These are phyloP conservation scores for Hyphopichia khmerensis DNA, from an alignment of 1,139 yeast genomes.

Conservation along the genomic window DNA sequence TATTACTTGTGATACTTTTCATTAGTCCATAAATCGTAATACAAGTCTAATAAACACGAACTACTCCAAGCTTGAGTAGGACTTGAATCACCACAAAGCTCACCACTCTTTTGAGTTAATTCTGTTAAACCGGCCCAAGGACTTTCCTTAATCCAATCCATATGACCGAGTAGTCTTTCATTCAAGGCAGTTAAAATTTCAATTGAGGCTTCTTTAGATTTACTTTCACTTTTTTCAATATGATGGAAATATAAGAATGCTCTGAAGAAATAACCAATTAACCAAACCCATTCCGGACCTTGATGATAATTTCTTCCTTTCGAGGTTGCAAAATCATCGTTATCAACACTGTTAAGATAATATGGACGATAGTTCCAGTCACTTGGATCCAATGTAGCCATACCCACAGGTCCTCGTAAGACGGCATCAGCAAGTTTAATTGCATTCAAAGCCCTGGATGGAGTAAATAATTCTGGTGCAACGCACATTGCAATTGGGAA, in stretches of 20 bases:
- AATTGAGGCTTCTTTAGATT: constrained; percentile 17
- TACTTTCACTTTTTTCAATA: constrained; percentile 21
- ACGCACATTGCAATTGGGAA: constrained; percentile 89
- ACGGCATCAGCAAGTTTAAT: constrained; percentile 67
- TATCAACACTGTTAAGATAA: constrained; percentile 78
- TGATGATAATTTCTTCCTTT: constrained; percentile 97
- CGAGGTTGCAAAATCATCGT: constrained; percentile 84
- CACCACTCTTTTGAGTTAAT: constrained; percentile 86
- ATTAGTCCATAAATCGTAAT: constrained; percentile 55
- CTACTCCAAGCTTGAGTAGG: constrained; percentile 98
- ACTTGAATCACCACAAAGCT: constrained; percentile 76
- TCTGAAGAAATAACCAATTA: constrained; percentile 79
- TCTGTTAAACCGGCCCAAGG: constrained; percentile 96
- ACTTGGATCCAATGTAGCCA: constrained; percentile 88
- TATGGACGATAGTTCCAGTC: constrained; percentile 91
- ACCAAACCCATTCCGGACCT: constrained; percentile 99
- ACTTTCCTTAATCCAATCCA: constrained; percentile 66
- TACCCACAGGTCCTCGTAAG: constrained; percentile 87
- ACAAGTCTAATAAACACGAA: constrained; percentile 79
- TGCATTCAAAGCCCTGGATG: constrained; percentile 59
- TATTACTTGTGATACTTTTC: constrained; percentile 8
- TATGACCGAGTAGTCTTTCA: constrained; percentile 61
- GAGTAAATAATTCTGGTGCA: constrained; percentile 86
- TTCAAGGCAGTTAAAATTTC: constrained; percentile 40
- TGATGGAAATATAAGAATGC: constrained; percentile 64